Percentiles rank a stretch among this genome's conserved stretches.
phyloP scores from a whole-genome alignment of 2,329 filamentous ascomycete genomes.

The Xylariales sp. region DNA sequence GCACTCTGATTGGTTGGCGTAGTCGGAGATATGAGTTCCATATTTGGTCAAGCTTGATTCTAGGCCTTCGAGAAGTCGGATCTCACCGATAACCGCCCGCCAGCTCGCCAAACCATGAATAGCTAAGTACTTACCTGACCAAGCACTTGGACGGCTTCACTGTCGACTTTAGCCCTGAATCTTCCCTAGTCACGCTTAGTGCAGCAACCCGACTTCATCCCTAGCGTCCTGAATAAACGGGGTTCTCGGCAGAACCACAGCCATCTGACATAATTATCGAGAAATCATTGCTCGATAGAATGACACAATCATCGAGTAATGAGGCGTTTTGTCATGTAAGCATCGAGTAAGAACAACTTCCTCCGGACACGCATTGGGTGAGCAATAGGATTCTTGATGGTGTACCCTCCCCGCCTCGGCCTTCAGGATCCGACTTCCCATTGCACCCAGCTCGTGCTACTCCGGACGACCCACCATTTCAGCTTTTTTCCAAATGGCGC shows the following conservation, averaged over 20 bases:
- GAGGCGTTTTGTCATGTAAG: neutral
- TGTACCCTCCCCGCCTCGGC: neutral
- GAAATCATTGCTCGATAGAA: conserved; percentile 22
- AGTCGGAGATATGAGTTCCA: neutral
- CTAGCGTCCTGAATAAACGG: no score
- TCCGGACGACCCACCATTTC: neutral
- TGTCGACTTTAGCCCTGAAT: neutral
- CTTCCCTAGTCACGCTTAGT: conserved; percentile 2
- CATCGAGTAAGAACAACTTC: conserved; percentile 22
- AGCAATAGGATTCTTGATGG: neutral
- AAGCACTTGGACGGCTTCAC: neutral
- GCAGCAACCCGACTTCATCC: no score
- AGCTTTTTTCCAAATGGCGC: neutral
- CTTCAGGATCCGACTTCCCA: neutral
- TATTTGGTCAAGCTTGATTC: conserved; percentile 4
- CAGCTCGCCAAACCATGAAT: neutral
- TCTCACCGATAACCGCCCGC: neutral
- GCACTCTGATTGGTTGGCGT: conserved; percentile 1
- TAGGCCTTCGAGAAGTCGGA: no score
- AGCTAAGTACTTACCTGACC: no score
- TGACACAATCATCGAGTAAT: conserved; percentile 27
- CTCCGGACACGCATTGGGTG: conserved; percentile 16
- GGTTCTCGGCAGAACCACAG: no score
- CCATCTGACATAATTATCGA: conserved; percentile 23
- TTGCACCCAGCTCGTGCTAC: neutral